These are phyloP conservation scores for Diaporthe eres DNA, from an alignment of 2,329 filamentous ascomycete genomes.

Conservation along the genomic window DNA sequence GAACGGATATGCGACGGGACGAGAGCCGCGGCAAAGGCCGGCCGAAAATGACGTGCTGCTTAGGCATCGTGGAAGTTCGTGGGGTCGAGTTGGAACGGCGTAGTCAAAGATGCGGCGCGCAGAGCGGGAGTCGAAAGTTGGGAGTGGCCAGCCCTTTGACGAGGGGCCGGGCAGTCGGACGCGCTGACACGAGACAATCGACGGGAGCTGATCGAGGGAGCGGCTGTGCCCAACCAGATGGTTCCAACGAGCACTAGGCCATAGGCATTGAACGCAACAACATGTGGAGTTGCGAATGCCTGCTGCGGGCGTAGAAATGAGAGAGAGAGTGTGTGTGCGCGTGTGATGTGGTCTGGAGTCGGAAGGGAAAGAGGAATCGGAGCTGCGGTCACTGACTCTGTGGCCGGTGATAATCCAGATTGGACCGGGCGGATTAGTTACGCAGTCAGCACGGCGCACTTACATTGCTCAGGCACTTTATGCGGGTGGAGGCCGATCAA, in stretches of 20 bases:
- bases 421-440: background rate
- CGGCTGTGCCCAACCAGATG: conserved; percentile 18
- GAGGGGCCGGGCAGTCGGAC: background rate
- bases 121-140: background rate
- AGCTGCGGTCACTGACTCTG: background rate
- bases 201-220: conserved; percentile 14
- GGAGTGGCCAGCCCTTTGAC: conserved; percentile 15
- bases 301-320: background rate
- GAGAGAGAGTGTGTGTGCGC: background rate
- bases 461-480: background rate
- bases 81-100: background rate
- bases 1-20: conserved; percentile 66
- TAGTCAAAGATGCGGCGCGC: background rate
- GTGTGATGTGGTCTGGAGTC: background rate
- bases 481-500: conserved; percentile 23
- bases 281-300: conserved; percentile 10
- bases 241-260: conserved; percentile 11
- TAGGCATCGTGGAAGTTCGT: conserved; percentile 57
- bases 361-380: background rate
- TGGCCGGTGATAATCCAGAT: conserved; percentile 6
- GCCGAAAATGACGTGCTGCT: conserved; percentile 62
- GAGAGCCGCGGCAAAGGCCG: conserved; percentile 64
- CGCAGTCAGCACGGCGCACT: background rate
- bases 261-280: conserved; percentile 16
- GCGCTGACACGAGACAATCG: conserved; percentile 2